Evolutionary conservation across 768 basidiomycete species (phyloP), one percentile per base, ranked within the genome.

Genomic region (Collybia sordida): DNA sequence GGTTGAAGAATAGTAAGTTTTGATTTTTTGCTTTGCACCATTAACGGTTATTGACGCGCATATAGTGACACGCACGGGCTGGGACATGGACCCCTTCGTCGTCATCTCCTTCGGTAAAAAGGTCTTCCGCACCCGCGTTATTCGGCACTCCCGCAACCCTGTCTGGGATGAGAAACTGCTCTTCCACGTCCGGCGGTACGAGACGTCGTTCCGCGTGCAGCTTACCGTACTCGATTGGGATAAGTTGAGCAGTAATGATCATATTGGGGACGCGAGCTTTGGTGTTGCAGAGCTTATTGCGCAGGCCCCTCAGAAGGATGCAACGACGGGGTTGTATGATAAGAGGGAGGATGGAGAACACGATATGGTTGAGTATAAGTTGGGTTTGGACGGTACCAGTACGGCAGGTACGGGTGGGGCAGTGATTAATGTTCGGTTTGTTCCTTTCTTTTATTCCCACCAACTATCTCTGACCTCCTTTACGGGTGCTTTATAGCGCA

Each of bases 81-180:
- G 86, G 81, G 95, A 98, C 64, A 97, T 98, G 94, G 94, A 98
- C 60, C 94, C 95, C 0, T 98, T 98, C 61, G 90, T 92, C 19
- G 93, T 99, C 53, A 81, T 95, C 55, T 93, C 92, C 3, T 99
- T 99, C 55, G 92, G 95, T 24, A 95, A 94, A 73, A 98, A 97
- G 65, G 91, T 98, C 4, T 98, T 98, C 72, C 80, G 95, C 2
- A 98, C 95, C 0, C 85, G 90, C 25, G 84, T 93, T 22, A 85
- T 94, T 47, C 81, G 93, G 3, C 92, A 94, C 66, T 85, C 82
- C 0, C 72, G 70, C 50, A 93, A 90, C 63, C 96, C 97, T 0
- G 77, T 78, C 1, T 98, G 94, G 91, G 90, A 98, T 53, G 94
- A 98, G 71, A 95, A 96, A 65, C 72, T 98, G 3, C 78, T 97